A percentile compares a stretch with the other conserved stretches of the same genome.
phyloP scores from a whole-genome alignment of 495 filamentous ascomycete species.

The Schizothecium vesticola region DNA sequence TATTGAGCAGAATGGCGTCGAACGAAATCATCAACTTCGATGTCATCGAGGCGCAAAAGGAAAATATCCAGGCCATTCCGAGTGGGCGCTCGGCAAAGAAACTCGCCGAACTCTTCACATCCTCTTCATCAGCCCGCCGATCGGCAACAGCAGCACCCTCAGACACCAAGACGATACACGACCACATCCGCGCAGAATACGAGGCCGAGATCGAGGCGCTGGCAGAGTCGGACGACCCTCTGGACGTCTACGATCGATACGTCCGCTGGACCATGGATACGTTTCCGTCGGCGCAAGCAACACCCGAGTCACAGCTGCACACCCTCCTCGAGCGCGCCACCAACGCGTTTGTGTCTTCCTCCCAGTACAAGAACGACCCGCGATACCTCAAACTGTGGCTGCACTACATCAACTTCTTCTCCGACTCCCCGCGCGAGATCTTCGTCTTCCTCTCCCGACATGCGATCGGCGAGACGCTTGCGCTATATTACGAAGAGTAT shows the following conservation, averaged over 20 bases:
- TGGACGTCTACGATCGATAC: conserved; percentile 94
- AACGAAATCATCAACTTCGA: conserved; percentile 75
- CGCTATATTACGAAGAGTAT: conserved; percentile 97
- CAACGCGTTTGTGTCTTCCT: conserved; percentile 72
- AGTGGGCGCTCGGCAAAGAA: conserved; percentile 86
- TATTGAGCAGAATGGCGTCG: conserved; percentile 38
- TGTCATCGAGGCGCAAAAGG: conserved; percentile 92
- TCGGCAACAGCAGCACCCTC: conserved; percentile 54
- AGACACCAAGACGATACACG: conserved; percentile 70
- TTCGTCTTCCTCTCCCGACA: conserved; percentile 90
- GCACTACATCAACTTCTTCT: conserved; percentile 87
- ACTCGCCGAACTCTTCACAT: conserved; percentile 78
- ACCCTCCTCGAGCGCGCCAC: conserved; percentile 88
- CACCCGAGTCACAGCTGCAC: conserved; percentile 82
- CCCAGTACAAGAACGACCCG: conserved; percentile 91
- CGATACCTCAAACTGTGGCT: conserved; percentile 91
- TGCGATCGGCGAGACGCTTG: conserved; percentile 76
- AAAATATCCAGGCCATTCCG: conserved; percentile 92
- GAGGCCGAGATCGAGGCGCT: conserved; percentile 75
- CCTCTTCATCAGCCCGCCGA: conserved; percentile 49
- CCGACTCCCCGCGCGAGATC: conserved; percentile 83
- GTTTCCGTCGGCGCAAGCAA: conserved; percentile 89
- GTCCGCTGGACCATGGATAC: conserved; percentile 94
- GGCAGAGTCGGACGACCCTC: conserved; percentile 84
- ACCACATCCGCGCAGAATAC: conserved; percentile 73